Evolutionary conservation across 768 basidiomycete species (phyloP).

Genomic region (Leccinellum luteum): DNA sequence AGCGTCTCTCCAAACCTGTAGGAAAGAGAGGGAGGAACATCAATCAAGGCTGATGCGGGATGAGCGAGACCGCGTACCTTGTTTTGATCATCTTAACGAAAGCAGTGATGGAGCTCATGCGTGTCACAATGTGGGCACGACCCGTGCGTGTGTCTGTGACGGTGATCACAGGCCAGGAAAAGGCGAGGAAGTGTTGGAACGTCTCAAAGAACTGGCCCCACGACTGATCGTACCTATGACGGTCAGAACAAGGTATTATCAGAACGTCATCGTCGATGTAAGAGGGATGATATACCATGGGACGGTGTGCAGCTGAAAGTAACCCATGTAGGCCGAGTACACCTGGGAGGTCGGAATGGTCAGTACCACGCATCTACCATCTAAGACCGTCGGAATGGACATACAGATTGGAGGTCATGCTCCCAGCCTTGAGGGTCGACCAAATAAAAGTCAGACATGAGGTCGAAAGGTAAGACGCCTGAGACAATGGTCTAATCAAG

Average conservation of each 20-base stretch:
- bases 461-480: not conserved
- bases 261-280: not conserved
- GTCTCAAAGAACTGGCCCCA: constrained; percentile 80
- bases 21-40: not conserved
- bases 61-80: constrained; percentile 38
- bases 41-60: not conserved
- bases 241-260: not conserved
- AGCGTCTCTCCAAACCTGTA: constrained; percentile 70
- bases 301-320: constrained; percentile 69
- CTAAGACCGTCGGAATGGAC: constrained; percentile 22
- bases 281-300: constrained; percentile 48
- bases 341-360: constrained; percentile 32
- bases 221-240: constrained; percentile 67
- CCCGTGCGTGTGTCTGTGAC: constrained; percentile 73
- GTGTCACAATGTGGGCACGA: constrained; percentile 77
- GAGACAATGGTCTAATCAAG: not conserved
- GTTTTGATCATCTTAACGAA: constrained; percentile 88
- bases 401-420: constrained; percentile 74
- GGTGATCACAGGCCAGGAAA: constrained; percentile 81
- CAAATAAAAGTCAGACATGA: constrained; percentile 67
- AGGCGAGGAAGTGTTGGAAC: constrained; percentile 75
- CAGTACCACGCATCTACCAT: not conserved
- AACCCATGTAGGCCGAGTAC: constrained; percentile 76
- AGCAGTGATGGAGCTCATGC: constrained; percentile 63
- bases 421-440: constrained; percentile 80